Base-by-base conservation (phyloP, 2,329 filamentous ascomycete species). In the Colletotrichum australisinense region DNA sequence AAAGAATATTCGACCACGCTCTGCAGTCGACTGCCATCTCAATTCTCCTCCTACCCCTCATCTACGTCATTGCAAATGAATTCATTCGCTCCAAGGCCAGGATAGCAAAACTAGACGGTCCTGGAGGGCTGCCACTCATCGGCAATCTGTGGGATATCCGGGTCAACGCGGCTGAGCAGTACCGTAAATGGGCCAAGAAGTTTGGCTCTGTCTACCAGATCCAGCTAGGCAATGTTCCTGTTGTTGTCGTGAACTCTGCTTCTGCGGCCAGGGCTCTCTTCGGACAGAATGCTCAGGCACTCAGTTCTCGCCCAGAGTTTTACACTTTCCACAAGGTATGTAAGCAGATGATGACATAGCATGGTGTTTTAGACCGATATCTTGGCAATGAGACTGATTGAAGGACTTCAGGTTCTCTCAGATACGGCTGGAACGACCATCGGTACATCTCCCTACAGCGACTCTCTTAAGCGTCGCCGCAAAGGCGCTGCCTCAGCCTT, bases 401-500 rank as follows among this genome's bases (percentile, higher is more conserved):
- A 69, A 14, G 14, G 35, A 4, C 22, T 57, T 7, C 59, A 90
- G 88, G 88, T 92, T 2, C 84, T 92, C 2, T 91, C 89, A 2
- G 90, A 91, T 56, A 93, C 91, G 0, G 88, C 90, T 1, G 91
- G 91, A 6, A 93, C 91, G 0, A 93, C 91, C 0, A 93, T 93
- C 69, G 91, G 91, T 0, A 93, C 91, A 0, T 91, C 89, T 1
- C 91, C 91, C 0, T 93, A 91, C 78, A 90, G 88, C 67, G 91
- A 93, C 4, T 91, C 88, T 0, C 81, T 93, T 32, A 93, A 93
- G 79, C 84, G 90, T 5, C 84, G 91, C 42, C 86, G 91, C 70
- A 93, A 93, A 79, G 91, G 90, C 19, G 91, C 91, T 1, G 91
- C 91, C 0, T 89, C 89, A 4, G 91, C 91, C 1, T 83, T 93